phyloP scores from a whole-genome alignment of 2,329 filamentous ascomycete species.

The Aspergillus niger region DNA sequence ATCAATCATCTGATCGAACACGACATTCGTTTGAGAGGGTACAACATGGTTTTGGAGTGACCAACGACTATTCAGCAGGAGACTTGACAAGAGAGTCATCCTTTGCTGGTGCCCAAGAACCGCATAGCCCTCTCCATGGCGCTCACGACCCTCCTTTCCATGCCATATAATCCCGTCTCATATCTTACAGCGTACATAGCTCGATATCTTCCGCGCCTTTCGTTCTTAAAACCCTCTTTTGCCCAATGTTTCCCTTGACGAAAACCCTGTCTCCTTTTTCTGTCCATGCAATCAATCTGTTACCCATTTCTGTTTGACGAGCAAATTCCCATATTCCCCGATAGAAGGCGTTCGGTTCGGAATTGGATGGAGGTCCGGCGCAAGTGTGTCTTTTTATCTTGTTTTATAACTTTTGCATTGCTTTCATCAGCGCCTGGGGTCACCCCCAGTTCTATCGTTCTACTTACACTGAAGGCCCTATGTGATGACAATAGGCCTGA shows the following conservation, averaged over 20 bases:
- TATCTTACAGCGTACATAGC: constrained; percentile 33
- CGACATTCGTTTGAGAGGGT: constrained; percentile 84
- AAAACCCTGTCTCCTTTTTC: constrained; percentile 21
- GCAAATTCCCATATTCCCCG: constrained; percentile 37
- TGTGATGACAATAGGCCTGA: constrained; percentile 13
- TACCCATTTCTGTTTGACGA: constrained; percentile 31
- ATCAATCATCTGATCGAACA: constrained; percentile 82
- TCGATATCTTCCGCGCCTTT: constrained; percentile 25
- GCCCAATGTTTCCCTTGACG: constrained; percentile 32
- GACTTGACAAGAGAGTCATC: constrained; percentile 80
- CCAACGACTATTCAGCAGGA: constrained; percentile 86
- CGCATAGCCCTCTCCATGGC: constrained; percentile 33
- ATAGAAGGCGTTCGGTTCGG: constrained; percentile 45
- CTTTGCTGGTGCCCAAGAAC: constrained; percentile 28
- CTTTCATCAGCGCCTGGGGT: constrained; percentile 6
- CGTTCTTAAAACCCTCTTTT: constrained; percentile 29
- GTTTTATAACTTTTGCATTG: constrained; percentile 8
- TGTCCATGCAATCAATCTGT: constrained; percentile 25
- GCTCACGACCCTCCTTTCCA: constrained; percentile 36
- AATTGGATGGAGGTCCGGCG: constrained; percentile 36
- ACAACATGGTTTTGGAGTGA: constrained; percentile 80
- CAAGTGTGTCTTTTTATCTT: constrained; percentile 27
- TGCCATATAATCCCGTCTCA: constrained; percentile 30
- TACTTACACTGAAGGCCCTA: constrained; percentile 17
- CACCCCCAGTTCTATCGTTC: constrained; percentile 11